phyloP scores from a whole-genome alignment of 2,329 filamentous ascomycete species.

The Huntiella omanensis region DNA sequence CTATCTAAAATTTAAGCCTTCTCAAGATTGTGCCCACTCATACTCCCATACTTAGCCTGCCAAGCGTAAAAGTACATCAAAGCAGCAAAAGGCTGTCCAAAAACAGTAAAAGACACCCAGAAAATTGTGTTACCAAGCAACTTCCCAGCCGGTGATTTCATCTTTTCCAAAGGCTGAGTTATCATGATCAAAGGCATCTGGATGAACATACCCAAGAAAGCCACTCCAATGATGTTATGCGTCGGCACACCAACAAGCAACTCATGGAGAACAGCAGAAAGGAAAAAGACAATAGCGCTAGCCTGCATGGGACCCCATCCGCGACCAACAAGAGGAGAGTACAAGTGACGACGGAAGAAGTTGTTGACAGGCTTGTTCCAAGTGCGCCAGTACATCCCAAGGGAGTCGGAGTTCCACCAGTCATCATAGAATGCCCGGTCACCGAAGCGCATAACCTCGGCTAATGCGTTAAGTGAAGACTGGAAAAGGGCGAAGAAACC shows the following conservation, averaged over 20 bases:
- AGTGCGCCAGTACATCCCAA: constrained; percentile 80
- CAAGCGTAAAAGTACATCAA: constrained; percentile 95
- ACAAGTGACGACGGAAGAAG: constrained; percentile 91
- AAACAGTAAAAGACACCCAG: constrained; percentile 88
- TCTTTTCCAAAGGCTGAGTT: constrained; percentile 63
- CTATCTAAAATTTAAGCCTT: background rate
- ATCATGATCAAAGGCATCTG: constrained; percentile 75
- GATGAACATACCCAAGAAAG: constrained; percentile 83
- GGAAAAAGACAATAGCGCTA: constrained; percentile 65
- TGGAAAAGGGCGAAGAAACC: constrained; percentile 97
- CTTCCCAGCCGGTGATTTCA: constrained; percentile 54
- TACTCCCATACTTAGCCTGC: constrained; percentile 91
- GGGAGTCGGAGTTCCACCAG: constrained; percentile 88
- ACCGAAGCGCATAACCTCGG: constrained; percentile 75
- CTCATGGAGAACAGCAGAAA: constrained; percentile 82
- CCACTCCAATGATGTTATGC: constrained; percentile 83
- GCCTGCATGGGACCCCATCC: constrained; percentile 56
- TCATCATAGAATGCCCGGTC: constrained; percentile 92
- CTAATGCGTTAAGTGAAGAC: constrained; percentile 74
- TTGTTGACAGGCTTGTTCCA: constrained; percentile 98
- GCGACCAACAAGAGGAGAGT: constrained; percentile 67
- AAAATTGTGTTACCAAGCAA: constrained; percentile 85
- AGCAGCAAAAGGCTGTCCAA: constrained; percentile 84
- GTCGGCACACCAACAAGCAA: constrained; percentile 85
- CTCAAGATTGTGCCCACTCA: constrained; percentile 28